phyloP scores from a whole-genome alignment of 306 rosid species.

The Sicyos edulis region DNA sequence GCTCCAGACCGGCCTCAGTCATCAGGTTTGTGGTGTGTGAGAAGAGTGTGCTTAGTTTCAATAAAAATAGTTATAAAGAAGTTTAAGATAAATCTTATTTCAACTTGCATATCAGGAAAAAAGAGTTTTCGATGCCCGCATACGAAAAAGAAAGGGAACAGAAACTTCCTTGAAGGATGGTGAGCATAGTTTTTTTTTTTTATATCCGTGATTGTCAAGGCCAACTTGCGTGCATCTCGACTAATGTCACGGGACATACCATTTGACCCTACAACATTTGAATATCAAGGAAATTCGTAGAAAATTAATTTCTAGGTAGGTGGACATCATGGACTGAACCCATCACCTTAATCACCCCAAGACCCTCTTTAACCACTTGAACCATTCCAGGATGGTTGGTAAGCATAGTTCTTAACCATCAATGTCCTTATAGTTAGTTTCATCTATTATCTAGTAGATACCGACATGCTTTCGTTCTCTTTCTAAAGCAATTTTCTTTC shows the following conservation, averaged over 20 bases:
- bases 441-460: neutral
- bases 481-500: neutral
- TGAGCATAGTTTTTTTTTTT: neutral
- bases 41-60: neutral
- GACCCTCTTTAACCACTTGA: too few relatives aligned
- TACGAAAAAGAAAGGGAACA: conserved; percentile 23
- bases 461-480: neutral
- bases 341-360: too few relatives aligned
- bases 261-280: too few relatives aligned
- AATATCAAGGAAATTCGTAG: too few relatives aligned
- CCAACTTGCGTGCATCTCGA: too few relatives aligned
- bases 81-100: neutral
- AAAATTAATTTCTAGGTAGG: too few relatives aligned
- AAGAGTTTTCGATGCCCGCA: conserved; percentile 9
- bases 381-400: too few relatives aligned
- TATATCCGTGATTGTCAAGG: too few relatives aligned
- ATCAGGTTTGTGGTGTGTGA: conserved; percentile 1
- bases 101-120: neutral
- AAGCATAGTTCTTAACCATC: neutral
- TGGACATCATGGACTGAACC: too few relatives aligned
- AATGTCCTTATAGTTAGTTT: neutral
- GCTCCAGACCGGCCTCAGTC: conserved; percentile 6
- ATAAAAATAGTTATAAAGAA: neutral
- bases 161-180: conserved; percentile 29
- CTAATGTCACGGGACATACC: too few relatives aligned